Evolutionary conservation across 1,284 basidiomycete genomes (phyloP), one percentile per base, ranked within the genome.

Genomic region (Sanghuangporus weigelae): DNA sequence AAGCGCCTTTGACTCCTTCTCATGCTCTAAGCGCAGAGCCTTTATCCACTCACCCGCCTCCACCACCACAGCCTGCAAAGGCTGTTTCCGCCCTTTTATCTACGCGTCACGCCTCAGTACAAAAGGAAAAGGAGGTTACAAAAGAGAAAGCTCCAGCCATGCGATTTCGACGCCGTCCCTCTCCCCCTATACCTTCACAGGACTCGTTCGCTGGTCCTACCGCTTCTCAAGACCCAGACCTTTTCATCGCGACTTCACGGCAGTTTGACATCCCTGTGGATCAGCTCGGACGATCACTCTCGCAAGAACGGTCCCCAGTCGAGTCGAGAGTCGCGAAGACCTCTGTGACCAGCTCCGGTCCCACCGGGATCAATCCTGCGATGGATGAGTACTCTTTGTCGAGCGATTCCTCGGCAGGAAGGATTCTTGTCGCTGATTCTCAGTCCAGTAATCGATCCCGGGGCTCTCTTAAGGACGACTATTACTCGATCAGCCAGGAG

Each of bases 181-280:
- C 79, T 19, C 73, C 74, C 36, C 78, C 80, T 5, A 68, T 70
- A 36, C 56, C 71, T 6, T 78, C 85, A 2, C 79, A 82, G 70
- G 87, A 88, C 69, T 89, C 87, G 1, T 88, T 90, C 66, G 84
- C 78, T 49, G 81, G 76, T 36, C 76, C 78, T 14, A 66, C 77
- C 39, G 76, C 79, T 4, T 65, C 59, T 19, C 75, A 79, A 54
- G 81, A 86, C 63, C 79, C 78, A 8, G 78, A 77, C 40, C 72
- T 71, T 23, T 82, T 78, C 69, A 68, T 86, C 8, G 77, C 81
- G 7, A 74, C 75, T n/a, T 74, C 81, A 26, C 81, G 77, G 66
- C 77, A 80, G 58, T 87, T 89, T 62, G 71, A 80, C 44, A 72
- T 83, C 26, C 86, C 86, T 60, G 72, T 88, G 56, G 81, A 81